Base-by-base conservation (phyloP, 1,284 basidiomycete species). In the Malassezia sp. region DNA sequence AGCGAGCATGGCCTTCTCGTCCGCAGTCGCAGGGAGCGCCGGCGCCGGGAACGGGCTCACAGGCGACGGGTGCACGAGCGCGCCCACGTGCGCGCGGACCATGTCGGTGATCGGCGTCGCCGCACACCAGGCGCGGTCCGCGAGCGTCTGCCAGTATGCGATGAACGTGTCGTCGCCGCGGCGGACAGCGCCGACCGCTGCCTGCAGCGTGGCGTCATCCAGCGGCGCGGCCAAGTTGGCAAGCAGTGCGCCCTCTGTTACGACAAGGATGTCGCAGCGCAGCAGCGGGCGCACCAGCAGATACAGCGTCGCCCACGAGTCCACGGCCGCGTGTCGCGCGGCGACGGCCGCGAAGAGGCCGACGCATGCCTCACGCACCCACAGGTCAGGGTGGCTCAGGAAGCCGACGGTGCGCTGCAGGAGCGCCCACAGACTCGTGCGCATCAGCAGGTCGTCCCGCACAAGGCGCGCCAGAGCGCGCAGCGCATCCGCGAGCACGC, bases 221-320 rank as follows among this genome's bases (percentile, higher is more conserved):
- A 96, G 87, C 0, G 86, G 82, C 37, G 80, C 73, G 54, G 84
- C 83, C 69, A 90, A 75, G 4, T 81, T 78, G 29, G 78, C 75
- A 20, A 95, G 72, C 22, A 99, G 69, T 31, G 78, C 80, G 43
- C 77, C 75, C 53, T 85, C 85, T 38, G 83, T 79, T 32, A 96
- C 78, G 1, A 77, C 75, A 6, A 76, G 77, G n/a, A 96, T 75
- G 60, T 97, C 93, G 1, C 82, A 84, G 35, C 82, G 82, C 32
- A 97, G 74, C 45, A 90, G 80, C 51, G 87, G 82, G 29, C 86
- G 79, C 29, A 97, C 71, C 0, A 83, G 84, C 0, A 91, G 90
- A 61, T 97, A 97, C 2, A 96, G 71, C 33, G 95, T 86, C 61
- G 89, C 91, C 93, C 93, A 97, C 9, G 86, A 80, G 63, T 97